phyloP scores from a whole-genome alignment of 768 basidiomycete genomes.

The Pisolithus orientalis region DNA sequence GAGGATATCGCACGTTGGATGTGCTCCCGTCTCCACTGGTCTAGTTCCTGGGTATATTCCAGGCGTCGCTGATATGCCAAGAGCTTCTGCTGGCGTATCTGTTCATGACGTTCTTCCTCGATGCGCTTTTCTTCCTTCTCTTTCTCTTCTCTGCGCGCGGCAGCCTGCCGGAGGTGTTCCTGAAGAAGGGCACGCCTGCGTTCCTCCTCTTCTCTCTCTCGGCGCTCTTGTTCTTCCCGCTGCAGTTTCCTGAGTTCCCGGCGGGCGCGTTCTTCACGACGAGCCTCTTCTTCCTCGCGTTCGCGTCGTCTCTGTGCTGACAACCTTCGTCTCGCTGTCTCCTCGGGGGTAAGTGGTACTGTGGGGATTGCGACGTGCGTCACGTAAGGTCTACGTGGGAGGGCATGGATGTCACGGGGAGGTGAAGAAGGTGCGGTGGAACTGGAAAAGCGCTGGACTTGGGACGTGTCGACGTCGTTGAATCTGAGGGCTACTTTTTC shows the following conservation, averaged over 20 bases:
- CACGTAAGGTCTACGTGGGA: background rate
- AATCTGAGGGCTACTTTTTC: slow-evolving; percentile 1
- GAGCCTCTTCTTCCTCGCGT: slow-evolving; percentile 37
- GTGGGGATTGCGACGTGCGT: slow-evolving; percentile 5
- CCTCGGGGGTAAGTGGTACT: slow-evolving; percentile 18
- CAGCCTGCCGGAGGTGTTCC: slow-evolving; percentile 33
- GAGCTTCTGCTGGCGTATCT: slow-evolving; percentile 44
- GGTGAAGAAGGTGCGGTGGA: slow-evolving; percentile 4
- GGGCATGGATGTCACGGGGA: slow-evolving; percentile 2
- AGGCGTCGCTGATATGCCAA: slow-evolving; percentile 41
- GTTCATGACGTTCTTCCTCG: slow-evolving; percentile 39
- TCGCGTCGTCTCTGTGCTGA: slow-evolving; percentile 18
- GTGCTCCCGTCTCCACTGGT: slow-evolving; percentile 49
- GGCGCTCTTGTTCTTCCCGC: slow-evolving; percentile 6
- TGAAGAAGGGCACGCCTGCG: slow-evolving; percentile 37
- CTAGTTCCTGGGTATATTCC: slow-evolving; percentile 45
- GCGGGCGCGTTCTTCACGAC: slow-evolving; percentile 39
- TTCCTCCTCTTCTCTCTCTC: slow-evolving; percentile 37
- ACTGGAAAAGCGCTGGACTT: background rate
- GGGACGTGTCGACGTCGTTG: background rate
- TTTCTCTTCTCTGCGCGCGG: slow-evolving; percentile 31
- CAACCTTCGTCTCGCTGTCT: slow-evolving; percentile 17
- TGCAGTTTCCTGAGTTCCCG: slow-evolving; percentile 32
- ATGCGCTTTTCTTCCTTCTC: slow-evolving; percentile 34
- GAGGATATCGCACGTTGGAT: slow-evolving; percentile 38